Evolutionary conservation across 2,329 filamentous ascomycete species (phyloP).

Genomic region (Aspergillus phoenicis): DNA sequence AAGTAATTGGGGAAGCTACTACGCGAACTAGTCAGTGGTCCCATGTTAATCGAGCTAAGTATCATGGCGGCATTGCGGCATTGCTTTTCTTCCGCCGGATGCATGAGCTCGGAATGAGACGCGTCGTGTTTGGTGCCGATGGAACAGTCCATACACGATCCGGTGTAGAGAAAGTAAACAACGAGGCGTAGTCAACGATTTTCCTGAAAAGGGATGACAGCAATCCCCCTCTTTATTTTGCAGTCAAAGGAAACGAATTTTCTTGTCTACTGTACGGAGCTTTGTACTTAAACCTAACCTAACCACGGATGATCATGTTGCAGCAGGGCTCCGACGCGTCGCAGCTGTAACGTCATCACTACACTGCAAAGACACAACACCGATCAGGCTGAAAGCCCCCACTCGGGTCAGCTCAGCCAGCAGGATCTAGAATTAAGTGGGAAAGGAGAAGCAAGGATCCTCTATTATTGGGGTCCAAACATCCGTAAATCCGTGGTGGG

Average conservation of each 20-base stretch:
- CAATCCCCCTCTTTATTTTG: no score
- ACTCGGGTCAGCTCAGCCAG: neutral
- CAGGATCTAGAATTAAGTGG: neutral
- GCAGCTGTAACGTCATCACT: neutral
- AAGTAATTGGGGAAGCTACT: neutral
- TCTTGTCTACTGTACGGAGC: neutral
- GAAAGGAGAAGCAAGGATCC: neutral
- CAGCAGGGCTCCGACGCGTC: neutral
- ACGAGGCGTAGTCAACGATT: no score
- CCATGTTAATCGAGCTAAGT: neutral
- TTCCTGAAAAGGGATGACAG: no score
- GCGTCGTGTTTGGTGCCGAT: neutral
- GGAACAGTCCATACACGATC: no score
- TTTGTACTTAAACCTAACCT: neutral
- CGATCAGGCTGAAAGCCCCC: neutral
- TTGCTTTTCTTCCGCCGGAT: neutral
- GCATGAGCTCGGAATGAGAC: neutral
- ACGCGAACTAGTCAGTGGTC: neutral
- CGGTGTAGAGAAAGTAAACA: no score
- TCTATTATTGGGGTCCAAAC: constrained; percentile 1
- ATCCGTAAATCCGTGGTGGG: constrained; percentile 18
- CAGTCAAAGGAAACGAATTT: no score
- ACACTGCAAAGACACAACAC: neutral
- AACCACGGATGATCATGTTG: neutral
- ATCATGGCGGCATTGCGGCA: neutral